A percentile compares a stretch with the other conserved stretches of the same genome.
These are phyloP conservation scores for Fusarium mexicanum DNA, from an alignment of 2,329 filamentous ascomycete species.

Conservation along the genomic window DNA sequence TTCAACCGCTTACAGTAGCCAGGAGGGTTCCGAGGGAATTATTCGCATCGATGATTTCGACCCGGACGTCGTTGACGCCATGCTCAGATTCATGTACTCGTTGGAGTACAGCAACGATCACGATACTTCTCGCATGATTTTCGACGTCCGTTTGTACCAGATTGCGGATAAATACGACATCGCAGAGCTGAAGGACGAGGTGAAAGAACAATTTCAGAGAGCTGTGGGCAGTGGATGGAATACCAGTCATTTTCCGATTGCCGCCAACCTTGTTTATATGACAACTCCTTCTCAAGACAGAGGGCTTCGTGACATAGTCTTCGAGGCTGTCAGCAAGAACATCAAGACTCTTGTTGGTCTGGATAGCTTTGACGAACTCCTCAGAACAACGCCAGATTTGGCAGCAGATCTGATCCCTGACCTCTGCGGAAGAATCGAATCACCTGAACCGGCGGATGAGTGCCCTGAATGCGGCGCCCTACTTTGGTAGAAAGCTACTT, in stretches of 20 bases:
- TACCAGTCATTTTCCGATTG: background rate
- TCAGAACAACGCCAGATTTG: background rate
- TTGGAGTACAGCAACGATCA: background rate
- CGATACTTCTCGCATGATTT: background rate
- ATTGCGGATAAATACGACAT: background rate
- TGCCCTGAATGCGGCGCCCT: too few species aligned
- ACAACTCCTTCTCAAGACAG: background rate
- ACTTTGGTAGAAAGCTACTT: too few species aligned
- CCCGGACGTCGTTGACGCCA: background rate
- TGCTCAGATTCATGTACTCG: background rate
- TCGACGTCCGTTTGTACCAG: background rate
- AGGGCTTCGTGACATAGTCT: background rate
- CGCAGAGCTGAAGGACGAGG: fast-evolving
- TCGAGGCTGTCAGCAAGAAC: background rate
- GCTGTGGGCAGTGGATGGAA: background rate
- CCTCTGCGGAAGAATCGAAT: too few species aligned
- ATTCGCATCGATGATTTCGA: background rate
- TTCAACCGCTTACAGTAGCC: fast-evolving
- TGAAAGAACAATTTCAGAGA: background rate
- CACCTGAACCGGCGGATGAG: too few species aligned
- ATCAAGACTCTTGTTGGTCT: background rate
- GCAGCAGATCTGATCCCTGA: background rate
- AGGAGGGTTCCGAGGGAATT: background rate
- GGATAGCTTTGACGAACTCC: background rate
- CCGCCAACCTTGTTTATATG: background rate